A percentile compares a stretch with the other conserved stretches of the same genome.
phyloP scores from a whole-genome alignment of 352 stramenopile genomes.

The Phytopythium helicoides region DNA sequence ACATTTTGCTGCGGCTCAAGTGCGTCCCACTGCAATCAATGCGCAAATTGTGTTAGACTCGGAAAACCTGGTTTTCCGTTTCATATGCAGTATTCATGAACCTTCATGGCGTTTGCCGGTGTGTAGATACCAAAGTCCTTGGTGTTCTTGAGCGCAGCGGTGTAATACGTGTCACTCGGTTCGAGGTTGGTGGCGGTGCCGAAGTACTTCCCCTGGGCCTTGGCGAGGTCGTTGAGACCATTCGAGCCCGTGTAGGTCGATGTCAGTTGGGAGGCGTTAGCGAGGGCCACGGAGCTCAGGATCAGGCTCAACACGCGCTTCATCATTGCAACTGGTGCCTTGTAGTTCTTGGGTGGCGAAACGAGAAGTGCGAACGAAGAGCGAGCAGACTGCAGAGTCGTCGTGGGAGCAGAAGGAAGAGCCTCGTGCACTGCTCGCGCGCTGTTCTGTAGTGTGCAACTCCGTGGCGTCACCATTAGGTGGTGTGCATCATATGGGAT shows the following conservation, averaged over 20 bases:
- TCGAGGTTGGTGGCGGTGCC: conserved; percentile 21
- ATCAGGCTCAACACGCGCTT: conserved; percentile 10
- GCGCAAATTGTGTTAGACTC: neutral
- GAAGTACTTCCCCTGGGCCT: conserved; percentile 24
- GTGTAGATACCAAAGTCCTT: conserved; percentile 30
- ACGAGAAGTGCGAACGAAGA: too few species aligned
- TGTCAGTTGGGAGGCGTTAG: conserved; percentile 11
- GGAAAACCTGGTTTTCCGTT: too few species aligned
- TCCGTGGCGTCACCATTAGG: too few species aligned
- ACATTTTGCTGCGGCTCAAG: conserved; percentile 18
- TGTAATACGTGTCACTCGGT: conserved; percentile 14
- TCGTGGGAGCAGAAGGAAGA: too few species aligned
- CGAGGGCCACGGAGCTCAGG: conserved; percentile 9
- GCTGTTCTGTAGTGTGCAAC: too few species aligned
- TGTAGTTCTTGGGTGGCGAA: too few species aligned
- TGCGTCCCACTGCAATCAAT: conserved; percentile 1
- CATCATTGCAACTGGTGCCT: conserved; percentile 7
- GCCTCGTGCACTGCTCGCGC: too few species aligned
- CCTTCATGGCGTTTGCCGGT: conserved; percentile 29
- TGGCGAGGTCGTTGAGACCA: conserved; percentile 23
- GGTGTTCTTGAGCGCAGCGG: conserved; percentile 20
- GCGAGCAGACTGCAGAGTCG: too few species aligned
- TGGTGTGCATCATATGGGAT: too few species aligned
- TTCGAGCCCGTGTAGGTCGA: conserved; percentile 23
- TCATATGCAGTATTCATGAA: too few species aligned